Base-by-base conservation (phyloP, 176 grass and related monocot genomes). In the Metroxylon sagu region DNA sequence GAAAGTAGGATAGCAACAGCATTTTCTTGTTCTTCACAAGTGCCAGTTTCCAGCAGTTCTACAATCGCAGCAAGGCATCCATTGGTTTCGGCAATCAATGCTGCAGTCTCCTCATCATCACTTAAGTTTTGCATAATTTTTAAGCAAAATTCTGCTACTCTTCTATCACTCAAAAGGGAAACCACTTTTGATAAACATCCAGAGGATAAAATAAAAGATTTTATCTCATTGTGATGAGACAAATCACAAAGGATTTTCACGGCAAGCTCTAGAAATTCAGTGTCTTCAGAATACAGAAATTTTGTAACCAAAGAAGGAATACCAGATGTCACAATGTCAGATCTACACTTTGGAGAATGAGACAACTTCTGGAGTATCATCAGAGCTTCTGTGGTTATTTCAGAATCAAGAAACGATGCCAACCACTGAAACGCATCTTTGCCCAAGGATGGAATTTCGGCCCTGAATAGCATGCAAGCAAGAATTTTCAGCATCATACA, bases 21-120 rank as follows among this genome's bases (percentile, higher is more conserved):
- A 74, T 83, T 67, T 50, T 89, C 88, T 49, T 86, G 76, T 61
- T 98, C 79, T 54, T 79, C 76, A n/a, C 52, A 74, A 68, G 31
- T 80, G 64, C 87, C 94, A 12, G 53, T 81, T 27, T 92, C 88
- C 4, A 98, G 85, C 61, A 92, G 72, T 26, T 98, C 94, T 25
- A 66, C 79, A 27, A 98, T 66, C 5, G 76, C 85, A 68, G 59
- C 73, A 54, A 98, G 81, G 68, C 84, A 98, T 30, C 57, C 59
- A 35, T 83, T 77, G 3, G 76, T 73, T 81, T 50, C 57, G 6
- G 73, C 81, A 53, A 98, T 83, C 14, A 73, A 78, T 14, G 14
- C 56, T 48, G 43, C 66, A 23, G 78, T 80, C 70, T 89, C 84
- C 73, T 92, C 79, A 28, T 55, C 50, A 26, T 81, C 64, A 26